These are phyloP conservation scores for Prunus dulcis DNA, from an alignment of 306 rosid genomes.

Conservation along the genomic window DNA sequence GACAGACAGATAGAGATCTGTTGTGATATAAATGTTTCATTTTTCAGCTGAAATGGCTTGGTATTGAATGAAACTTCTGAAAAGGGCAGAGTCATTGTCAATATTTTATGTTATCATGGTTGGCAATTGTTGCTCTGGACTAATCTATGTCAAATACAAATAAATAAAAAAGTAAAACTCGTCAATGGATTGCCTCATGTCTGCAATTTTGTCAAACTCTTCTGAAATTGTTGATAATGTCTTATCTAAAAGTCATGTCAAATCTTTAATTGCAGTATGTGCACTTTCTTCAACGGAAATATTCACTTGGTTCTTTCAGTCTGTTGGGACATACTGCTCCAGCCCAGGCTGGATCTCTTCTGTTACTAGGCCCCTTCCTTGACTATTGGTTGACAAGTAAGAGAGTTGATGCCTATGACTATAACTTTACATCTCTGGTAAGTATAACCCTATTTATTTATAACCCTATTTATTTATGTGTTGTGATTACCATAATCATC, in stretches of 20 bases:
- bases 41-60: too few species aligned
- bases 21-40: too few species aligned
- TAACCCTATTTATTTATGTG: neutral
- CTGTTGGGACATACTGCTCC: conserved; percentile 95
- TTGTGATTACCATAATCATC: neutral
- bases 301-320: conserved; percentile 80
- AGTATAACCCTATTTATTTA: conserved; percentile 15
- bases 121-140: neutral
- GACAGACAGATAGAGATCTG: neutral
- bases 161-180: neutral
- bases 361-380: conserved; percentile 66
- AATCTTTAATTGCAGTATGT: conserved; percentile 63
- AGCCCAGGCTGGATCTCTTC: conserved; percentile 72
- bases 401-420: conserved; percentile 60
- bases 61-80: too few species aligned
- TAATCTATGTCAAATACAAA: too few species aligned
- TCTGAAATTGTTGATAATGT: neutral
- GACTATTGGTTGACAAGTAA: conserved; percentile 81
- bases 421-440: conserved; percentile 46
- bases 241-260: neutral
- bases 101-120: neutral
- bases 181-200: neutral
- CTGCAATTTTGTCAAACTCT: neutral
- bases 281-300: conserved; percentile 86
- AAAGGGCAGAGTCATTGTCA: neutral